phyloP scores from a whole-genome alignment of 2,329 filamentous ascomycete species.

The Penicillium psychrosexuale region DNA sequence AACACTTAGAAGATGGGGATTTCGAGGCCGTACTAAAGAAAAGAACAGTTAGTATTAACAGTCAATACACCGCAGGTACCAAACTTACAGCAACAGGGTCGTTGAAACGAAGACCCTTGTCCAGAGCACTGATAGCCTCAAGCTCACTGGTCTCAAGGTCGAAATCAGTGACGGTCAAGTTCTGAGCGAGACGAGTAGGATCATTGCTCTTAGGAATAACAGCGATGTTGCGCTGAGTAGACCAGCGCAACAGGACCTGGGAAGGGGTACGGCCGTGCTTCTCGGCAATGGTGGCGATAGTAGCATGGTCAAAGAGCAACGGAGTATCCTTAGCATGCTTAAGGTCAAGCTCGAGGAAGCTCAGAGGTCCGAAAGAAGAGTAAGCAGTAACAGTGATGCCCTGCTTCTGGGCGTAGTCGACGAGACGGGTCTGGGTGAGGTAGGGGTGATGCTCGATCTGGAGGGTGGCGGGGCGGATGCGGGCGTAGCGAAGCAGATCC shows the following conservation, averaged over 20 bases:
- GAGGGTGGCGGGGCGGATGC: constrained; percentile 69
- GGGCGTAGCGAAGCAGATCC: constrained; percentile 75
- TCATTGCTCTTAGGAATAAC: constrained; percentile 77
- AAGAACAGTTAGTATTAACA: constrained; percentile 21
- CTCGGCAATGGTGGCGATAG: constrained; percentile 62
- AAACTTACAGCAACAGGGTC: constrained; percentile 67
- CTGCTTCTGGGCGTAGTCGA: constrained; percentile 66
- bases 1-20: constrained; percentile 53
- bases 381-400: constrained; percentile 76
- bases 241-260: constrained; percentile 82
- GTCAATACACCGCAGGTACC: background rate
- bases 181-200: constrained; percentile 38
- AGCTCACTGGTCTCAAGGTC: constrained; percentile 66
- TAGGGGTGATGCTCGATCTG: constrained; percentile 92
- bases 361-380: constrained; percentile 76
- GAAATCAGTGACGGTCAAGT: constrained; percentile 63
- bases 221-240: constrained; percentile 75
- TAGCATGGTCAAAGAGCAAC: constrained; percentile 67
- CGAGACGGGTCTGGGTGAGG: constrained; percentile 69
- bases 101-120: constrained; percentile 70
- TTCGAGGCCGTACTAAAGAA: constrained; percentile 45
- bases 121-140: constrained; percentile 62
- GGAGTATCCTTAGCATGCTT: constrained; percentile 62
- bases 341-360: constrained; percentile 75
- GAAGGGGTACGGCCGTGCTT: constrained; percentile 71